These are phyloP conservation scores for Cryptococcus hybrid DNA, from an alignment of 1,284 basidiomycete genomes.

Conservation along the genomic window DNA sequence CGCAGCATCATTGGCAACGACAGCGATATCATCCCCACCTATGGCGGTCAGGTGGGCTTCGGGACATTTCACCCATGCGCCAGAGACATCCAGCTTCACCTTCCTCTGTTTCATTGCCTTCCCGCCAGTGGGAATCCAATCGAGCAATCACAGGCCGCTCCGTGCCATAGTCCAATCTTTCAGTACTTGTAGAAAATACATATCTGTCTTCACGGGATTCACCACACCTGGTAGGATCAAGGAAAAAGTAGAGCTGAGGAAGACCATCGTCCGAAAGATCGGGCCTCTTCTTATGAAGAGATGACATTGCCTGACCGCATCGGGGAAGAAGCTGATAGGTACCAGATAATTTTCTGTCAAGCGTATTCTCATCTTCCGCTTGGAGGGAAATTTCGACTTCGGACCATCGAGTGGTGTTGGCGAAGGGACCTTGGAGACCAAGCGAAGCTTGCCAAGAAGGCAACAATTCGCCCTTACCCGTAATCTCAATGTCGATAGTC, in stretches of 20 bases:
- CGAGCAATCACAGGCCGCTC: conserved; percentile 70
- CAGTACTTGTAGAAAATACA: conserved; percentile 74
- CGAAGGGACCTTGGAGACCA: conserved; percentile 69
- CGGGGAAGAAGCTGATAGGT: conserved; percentile 73
- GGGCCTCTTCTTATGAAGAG: conserved; percentile 69
- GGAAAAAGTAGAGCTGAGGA: conserved; percentile 73
- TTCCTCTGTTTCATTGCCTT: conserved; percentile 57
- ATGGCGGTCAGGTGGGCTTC: conserved; percentile 36
- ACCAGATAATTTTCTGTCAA: conserved; percentile 81
- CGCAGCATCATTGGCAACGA: conserved; percentile 14
- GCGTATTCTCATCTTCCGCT: conserved; percentile 53
- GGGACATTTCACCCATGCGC: conserved; percentile 58
- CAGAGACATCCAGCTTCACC: conserved; percentile 61
- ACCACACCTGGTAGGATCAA: conserved; percentile 79
- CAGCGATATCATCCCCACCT: conserved; percentile 33
- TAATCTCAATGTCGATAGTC: conserved; percentile 60
- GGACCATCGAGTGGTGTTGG: conserved; percentile 66
- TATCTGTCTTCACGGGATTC: conserved; percentile 69
- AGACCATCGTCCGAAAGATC: conserved; percentile 53
- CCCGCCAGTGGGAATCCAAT: conserved; percentile 72
- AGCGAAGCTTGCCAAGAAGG: conserved; percentile 82
- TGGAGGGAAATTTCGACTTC: conserved; percentile 64
- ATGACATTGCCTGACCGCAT: conserved; percentile 84
- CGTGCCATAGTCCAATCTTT: conserved; percentile 76
- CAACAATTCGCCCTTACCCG: conserved; percentile 67